phyloP scores from a whole-genome alignment of 2,329 filamentous ascomycete genomes.

The Claviceps sp. region DNA sequence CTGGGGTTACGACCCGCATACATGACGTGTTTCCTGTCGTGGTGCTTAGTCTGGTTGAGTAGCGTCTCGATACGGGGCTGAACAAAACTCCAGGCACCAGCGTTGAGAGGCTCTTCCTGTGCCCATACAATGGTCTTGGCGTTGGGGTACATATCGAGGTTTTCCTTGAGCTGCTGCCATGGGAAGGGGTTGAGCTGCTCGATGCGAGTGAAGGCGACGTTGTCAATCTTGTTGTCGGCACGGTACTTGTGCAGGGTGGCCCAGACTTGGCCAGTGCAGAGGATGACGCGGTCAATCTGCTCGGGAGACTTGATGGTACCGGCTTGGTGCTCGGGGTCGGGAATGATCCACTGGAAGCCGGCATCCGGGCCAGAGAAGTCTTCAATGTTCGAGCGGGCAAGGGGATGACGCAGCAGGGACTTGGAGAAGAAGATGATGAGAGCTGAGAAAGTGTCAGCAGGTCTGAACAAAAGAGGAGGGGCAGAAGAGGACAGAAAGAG shows the following conservation, averaged over 20 bases:
- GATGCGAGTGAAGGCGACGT: constrained; percentile 86
- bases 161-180: constrained; percentile 92
- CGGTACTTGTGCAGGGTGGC: constrained; percentile 84
- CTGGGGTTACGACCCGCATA: constrained; percentile 92
- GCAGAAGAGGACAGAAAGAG: background rate
- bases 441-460: constrained; percentile 33
- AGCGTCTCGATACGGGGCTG: constrained; percentile 95
- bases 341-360: constrained; percentile 94
- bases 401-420: constrained; percentile 82
- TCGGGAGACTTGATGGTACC: constrained; percentile 64
- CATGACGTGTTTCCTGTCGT: constrained; percentile 91
- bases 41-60: constrained; percentile 82
- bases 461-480: background rate
- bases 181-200: constrained; percentile 99
- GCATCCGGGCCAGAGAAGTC: constrained; percentile 75
- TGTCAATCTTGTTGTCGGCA: constrained; percentile 69
- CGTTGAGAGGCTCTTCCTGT: constrained; percentile 96
- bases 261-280: constrained; percentile 93
- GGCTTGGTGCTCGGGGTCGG: constrained; percentile 70
- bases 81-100: constrained; percentile 92
- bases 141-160: constrained; percentile 93
- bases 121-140: constrained; percentile 95
- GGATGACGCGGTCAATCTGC: constrained; percentile 83
- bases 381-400: constrained; percentile 79
- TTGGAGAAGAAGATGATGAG: constrained; percentile 98